These are phyloP conservation scores for Verticillium zaregamsianum DNA, from an alignment of 2,329 filamentous ascomycete genomes.

Conservation along the genomic window DNA sequence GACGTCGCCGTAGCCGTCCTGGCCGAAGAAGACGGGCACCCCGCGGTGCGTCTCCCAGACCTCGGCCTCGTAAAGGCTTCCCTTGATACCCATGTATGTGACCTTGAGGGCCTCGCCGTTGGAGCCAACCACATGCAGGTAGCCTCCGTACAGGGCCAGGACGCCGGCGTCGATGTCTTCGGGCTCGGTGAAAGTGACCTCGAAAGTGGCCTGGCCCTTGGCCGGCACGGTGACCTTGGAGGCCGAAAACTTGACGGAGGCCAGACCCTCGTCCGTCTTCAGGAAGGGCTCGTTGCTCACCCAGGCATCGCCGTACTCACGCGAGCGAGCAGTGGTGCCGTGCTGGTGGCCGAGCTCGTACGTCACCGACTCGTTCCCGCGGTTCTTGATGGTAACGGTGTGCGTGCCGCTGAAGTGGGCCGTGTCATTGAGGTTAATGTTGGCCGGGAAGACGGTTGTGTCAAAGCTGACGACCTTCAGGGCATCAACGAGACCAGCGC, in stretches of 20 bases:
- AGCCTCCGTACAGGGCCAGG: conserved; percentile 4
- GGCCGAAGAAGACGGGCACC: conserved; percentile 8
- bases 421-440: conserved; percentile 11
- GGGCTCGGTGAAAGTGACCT: neutral
- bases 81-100: conserved; percentile 10
- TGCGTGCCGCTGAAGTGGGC: conserved; percentile 7
- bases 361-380: conserved; percentile 1
- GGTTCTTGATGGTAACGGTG: conserved; percentile 1
- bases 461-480: conserved; percentile 8
- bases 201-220: neutral
- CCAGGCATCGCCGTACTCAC: conserved; percentile 4
- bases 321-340: conserved; percentile 4
- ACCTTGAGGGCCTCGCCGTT: conserved; percentile 4
- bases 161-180: neutral
- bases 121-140: conserved; percentile 5
- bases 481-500: conserved; percentile 11
- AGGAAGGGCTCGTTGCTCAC: neutral
- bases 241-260: conserved; percentile 1
- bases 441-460: conserved; percentile 4
- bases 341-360: conserved; percentile 7
- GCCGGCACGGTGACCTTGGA: conserved; percentile 1
- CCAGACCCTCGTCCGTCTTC: conserved; percentile 2
- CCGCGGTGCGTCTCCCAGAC: conserved; percentile 15
- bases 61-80: conserved; percentile 9
- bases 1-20: conserved; percentile 8